These are phyloP conservation scores for Diaporthe sp. DNA, from an alignment of 2,329 filamentous ascomycete species.

Conservation along the genomic window DNA sequence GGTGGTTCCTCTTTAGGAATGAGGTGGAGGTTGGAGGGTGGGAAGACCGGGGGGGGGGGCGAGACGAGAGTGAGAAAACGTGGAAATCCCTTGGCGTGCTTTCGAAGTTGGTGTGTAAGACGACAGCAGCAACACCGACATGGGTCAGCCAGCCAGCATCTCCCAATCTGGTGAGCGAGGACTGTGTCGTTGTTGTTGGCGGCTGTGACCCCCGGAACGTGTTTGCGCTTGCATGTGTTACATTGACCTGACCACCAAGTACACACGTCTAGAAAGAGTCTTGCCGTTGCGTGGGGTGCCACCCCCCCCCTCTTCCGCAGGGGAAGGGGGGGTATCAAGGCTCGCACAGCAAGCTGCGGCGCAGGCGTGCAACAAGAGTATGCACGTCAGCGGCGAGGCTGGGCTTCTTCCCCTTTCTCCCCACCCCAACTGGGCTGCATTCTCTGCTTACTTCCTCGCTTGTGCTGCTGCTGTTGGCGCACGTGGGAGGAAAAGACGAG, in stretches of 20 bases:
- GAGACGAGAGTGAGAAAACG: slow-evolving; percentile 9
- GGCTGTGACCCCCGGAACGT: background rate
- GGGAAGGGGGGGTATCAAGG: background rate
- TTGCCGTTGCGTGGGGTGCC: background rate
- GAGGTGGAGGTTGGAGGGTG: background rate
- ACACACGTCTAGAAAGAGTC: background rate
- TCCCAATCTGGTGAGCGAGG: background rate
- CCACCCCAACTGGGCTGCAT: slow-evolving; percentile 7
- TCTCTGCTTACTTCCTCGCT: slow-evolving; percentile 13
- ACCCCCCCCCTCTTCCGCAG: background rate
- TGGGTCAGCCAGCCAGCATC: background rate
- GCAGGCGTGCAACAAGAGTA: slow-evolving; percentile 2
- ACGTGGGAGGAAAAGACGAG: background rate
- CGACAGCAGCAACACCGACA: background rate
- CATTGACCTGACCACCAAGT: background rate
- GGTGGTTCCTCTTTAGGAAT: background rate
- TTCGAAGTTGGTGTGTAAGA: slow-evolving; percentile 6
- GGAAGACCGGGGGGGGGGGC: background rate
- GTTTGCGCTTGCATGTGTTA: background rate
- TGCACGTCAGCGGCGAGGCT: slow-evolving; percentile 9
- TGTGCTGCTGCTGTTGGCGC: slow-evolving; percentile 5
- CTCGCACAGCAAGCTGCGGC: slow-evolving; percentile 31
- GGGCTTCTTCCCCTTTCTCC: background rate
- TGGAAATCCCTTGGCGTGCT: slow-evolving; percentile 10
- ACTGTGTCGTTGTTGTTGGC: background rate